Base-by-base conservation (phyloP, 208 protist species). In the Trypanosoma cruzi region DNA sequence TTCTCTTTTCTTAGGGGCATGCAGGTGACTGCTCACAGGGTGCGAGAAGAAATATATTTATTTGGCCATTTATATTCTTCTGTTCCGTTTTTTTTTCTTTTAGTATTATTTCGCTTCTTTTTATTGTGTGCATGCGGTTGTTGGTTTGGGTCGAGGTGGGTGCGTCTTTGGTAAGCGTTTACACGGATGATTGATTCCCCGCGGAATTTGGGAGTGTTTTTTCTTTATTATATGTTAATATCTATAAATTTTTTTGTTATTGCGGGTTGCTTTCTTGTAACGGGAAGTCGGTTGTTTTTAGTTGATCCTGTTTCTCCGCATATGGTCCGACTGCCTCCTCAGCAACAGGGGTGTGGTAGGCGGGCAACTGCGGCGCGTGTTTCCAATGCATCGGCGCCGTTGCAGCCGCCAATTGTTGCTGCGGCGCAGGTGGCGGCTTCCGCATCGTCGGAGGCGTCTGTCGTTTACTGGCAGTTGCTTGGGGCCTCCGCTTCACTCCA, bases 401-500 rank as follows among this genome's bases (percentile, higher is more conserved):
- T 44, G 56, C 26, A 16, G 7, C n/a, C 66, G 1, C 10, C 50
- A 1, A 3, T 26, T 32, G 53, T 14, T 4, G 26, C 60, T 2
- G 24, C 54, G 16, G 42, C 24, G 5, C 6, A 20, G 10, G 42
- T 36, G 11, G 22, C 56, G 26, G n/a, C 54, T 4, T 64, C 62
- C 4, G 36, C 29, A 16, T 37, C 22, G 0, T n/a, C 42, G 11
- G 32, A 31, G 50, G 28, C n/a, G 29, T 11, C 61, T 0, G 10
- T 29, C 3, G 32, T 80, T 4, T 92, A 81, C 55, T 96, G 91
- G 91, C 71, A 85, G 44, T 79, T 77, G 29, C 31, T 67, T 11
- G 53, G 65, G 13, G 75, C 75, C 29, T 73, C 81, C 22, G 54
- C 57, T 0, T 61, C 67, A 11, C 60, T 96, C 36, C 91, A 77